These are phyloP conservation scores for Backusella morwellensis DNA, from an alignment of 192 early-diverging fungal species.

Conservation along the genomic window DNA sequence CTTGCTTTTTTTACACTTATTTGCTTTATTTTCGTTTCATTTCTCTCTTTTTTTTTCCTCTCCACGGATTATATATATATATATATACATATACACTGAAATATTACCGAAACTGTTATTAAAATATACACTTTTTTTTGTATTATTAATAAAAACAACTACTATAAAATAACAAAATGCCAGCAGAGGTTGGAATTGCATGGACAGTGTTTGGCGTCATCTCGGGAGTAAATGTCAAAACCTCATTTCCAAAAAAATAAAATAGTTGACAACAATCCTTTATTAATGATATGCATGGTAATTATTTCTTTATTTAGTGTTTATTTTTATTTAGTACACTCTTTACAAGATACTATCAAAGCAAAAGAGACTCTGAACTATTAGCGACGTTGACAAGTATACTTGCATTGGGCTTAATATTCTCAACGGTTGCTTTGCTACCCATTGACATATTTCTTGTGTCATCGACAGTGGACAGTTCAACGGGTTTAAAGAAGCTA, in stretches of 20 bases:
- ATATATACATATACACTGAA: not conserved
- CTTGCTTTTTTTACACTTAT: not conserved
- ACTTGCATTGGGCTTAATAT: conserved; percentile 36
- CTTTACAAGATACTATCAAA: conserved; percentile 48
- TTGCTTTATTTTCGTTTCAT: not conserved
- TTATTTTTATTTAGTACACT: conserved; percentile 38
- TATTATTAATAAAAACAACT: not conserved
- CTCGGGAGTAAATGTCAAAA: conserved; percentile 2
- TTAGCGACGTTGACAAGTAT: conserved; percentile 43
- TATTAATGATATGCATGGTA: not conserved
- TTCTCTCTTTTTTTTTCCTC: not conserved
- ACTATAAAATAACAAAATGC: conserved; percentile 9
- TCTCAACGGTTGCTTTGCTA: conserved; percentile 45
- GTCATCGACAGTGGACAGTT: conserved; percentile 45
- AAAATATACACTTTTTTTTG: not conserved
- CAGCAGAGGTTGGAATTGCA: conserved; percentile 35
- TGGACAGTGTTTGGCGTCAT: conserved; percentile 48
- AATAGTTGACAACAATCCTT: not conserved
- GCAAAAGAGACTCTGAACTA: conserved; percentile 38
- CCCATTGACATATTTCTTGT: conserved; percentile 59
- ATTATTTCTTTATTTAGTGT: conserved; percentile 22
- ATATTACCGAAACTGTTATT: not conserved
- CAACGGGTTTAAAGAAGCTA: conserved; percentile 50
- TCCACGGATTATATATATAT: not conserved
- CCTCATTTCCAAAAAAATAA: not conserved